Base-by-base conservation (phyloP, 495 filamentous ascomycete species). In the Trichoderma virens region DNA sequence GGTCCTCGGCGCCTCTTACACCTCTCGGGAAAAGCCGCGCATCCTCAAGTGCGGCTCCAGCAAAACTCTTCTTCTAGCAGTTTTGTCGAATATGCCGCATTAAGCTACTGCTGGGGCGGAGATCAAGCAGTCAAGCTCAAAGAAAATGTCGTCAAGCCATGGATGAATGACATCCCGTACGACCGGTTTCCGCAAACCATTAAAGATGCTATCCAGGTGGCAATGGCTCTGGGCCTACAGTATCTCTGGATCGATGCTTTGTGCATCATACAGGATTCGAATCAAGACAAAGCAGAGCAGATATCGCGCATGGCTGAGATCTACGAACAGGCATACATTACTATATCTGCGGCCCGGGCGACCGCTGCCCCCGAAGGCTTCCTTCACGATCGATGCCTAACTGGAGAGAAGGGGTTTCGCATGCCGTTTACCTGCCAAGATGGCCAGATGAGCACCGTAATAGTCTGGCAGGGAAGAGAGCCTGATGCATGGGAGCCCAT, bases 161-260 rank as follows among this genome's bases (percentile, higher is more conserved):
- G 30, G 62, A n/a, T 23, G 20, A 25, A n/a, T 4, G 43, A 30
- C 8, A 56, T 64, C 7, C 43, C 62, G 6, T 64, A 34, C 7
- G 43, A 25, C 11, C 43, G 1, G 25, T 51, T 66, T 18, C 54
- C 64, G 13, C 60, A 62, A 34, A 62, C 64, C 2, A 62, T 66
- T 31, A 31, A 59, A 47, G 64, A 66, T 38, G 64, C 64, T 7
- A 39, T 66, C 5, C 34, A 20, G 13, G 43, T 66, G 14, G 35
- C 39, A 13, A 60, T 60, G 20, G 39, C 23, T 18, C 61, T 73
- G 6, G 59, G 66, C 20, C 4, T 73, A n/a, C 35, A 43, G 25
- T 68, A 69, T 60, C 34, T 73, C 34, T 73, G 71, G 71, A 65
- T 73, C 25, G 71, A 73, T 64, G 60, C 66, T 34, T 43, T 73